Conservation (phyloP, 768 basidiomycete species). For the Hebeloma cylindrosporum region DNA sequence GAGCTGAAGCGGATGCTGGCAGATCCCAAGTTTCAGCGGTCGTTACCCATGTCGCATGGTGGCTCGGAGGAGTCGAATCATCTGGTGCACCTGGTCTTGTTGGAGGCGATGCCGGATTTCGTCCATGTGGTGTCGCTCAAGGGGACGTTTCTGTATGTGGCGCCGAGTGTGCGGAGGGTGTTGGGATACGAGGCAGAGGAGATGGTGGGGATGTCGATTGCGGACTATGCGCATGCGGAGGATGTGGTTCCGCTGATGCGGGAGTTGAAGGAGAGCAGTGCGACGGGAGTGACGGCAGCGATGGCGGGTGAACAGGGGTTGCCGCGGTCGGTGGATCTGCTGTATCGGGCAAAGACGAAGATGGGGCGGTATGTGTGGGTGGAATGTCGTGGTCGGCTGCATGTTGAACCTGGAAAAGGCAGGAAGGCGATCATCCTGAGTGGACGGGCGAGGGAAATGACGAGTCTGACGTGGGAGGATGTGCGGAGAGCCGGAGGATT, state of each 20-base stretch:
- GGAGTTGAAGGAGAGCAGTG: slow-evolving; percentile 77
- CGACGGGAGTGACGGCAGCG: slow-evolving; percentile 21
- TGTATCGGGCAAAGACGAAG: slow-evolving; percentile 82
- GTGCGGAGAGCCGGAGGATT: slow-evolving; percentile 54
- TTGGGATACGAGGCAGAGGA: slow-evolving; percentile 88
- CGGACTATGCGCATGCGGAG: slow-evolving; percentile 84
- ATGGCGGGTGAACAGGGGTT: slow-evolving; percentile 1
- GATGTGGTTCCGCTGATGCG: slow-evolving; percentile 91
- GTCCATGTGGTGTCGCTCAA: slow-evolving; percentile 91
- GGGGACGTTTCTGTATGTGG: slow-evolving; percentile 89
- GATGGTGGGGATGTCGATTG: slow-evolving; percentile 73
- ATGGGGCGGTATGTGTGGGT: slow-evolving; percentile 77
- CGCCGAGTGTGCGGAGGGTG: slow-evolving; percentile 73
- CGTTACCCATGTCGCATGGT: slow-evolving; percentile 44
- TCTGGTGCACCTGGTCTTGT: slow-evolving; percentile 56
- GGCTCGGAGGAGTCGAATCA: slow-evolving; percentile 38
- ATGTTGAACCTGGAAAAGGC: slow-evolving; percentile 92
- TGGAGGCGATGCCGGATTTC: slow-evolving; percentile 72
- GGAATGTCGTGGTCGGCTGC: slow-evolving; percentile 84
- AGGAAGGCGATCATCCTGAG: slow-evolving; percentile 92
- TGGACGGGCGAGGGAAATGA: slow-evolving; percentile 72
- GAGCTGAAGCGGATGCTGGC: slow-evolving; percentile 50
- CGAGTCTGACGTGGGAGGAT: slow-evolving; percentile 58
- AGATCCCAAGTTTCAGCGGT: slow-evolving; percentile 47
- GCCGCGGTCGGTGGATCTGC: slow-evolving; percentile 72